Conservation (phyloP, 768 basidiomycete species). For the Xerocomellus dryophilus region DNA sequence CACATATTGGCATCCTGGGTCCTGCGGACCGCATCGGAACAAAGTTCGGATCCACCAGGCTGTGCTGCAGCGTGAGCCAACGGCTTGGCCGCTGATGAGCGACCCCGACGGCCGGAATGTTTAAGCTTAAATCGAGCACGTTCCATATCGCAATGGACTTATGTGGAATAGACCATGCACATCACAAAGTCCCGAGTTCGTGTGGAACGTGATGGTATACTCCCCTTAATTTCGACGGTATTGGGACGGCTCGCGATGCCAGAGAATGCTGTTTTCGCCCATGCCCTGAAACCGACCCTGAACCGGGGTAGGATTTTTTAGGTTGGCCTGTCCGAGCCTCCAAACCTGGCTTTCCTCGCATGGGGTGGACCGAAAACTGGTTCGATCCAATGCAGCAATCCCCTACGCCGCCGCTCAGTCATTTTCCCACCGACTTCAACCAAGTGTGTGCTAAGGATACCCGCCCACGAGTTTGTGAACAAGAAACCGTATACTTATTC, state of each 20-base stretch:
- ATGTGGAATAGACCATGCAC: constrained; percentile 7
- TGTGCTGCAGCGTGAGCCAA: too few relatives aligned
- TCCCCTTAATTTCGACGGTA: background rate
- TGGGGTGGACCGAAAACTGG: constrained; percentile 25
- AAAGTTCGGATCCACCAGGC: constrained; percentile 8
- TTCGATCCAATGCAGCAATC: constrained; percentile 26
- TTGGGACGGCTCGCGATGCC: constrained; percentile 2
- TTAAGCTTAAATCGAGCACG: constrained; percentile 34
- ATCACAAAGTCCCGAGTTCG: background rate
- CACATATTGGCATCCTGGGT: background rate
- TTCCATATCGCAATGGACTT: constrained; percentile 37
- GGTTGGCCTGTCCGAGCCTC: background rate
- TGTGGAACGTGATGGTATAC: background rate
- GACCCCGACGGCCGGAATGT: constrained; percentile 40
- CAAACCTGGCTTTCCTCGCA: background rate
- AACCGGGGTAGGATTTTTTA: constrained; percentile 14
- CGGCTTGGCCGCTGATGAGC: constrained; percentile 11
- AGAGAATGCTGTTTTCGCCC: background rate
- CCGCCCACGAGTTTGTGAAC: background rate
- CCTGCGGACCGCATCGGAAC: constrained; percentile 13
- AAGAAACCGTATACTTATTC: background rate
- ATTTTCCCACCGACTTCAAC: constrained; percentile 28
- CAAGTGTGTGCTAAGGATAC: constrained; percentile 22
- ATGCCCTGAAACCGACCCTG: constrained; percentile 18
- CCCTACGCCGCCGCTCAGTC: constrained; percentile 12